Percentiles rank a stretch among this genome's conserved stretches.
Conservation (phyloP, 306 rosid genomes). For the Pueraria montana region DNA sequence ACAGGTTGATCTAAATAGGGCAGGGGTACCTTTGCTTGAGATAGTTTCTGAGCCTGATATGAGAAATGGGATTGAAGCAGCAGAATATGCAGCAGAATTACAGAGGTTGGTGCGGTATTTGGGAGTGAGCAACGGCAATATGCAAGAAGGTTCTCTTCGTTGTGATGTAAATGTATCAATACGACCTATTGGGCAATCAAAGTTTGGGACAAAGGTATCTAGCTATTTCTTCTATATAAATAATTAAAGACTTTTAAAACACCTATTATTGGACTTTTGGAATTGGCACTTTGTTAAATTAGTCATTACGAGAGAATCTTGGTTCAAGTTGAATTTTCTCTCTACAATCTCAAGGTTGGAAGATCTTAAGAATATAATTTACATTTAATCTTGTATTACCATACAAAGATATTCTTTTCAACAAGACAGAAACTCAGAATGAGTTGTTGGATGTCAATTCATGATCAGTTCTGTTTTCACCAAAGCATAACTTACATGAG, state of each 20-base stretch:
- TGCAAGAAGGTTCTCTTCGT: slow-evolving; percentile 98
- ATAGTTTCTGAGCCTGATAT: slow-evolving; percentile 98
- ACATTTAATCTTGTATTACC: too few species aligned
- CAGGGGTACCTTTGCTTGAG: slow-evolving; percentile 98
- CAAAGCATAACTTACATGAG: too few species aligned
- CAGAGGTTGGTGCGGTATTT: slow-evolving; percentile 94
- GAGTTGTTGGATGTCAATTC: too few species aligned
- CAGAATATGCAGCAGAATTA: slow-evolving; percentile 93
- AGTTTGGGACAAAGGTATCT: slow-evolving; percentile 87
- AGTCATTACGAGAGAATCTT: not conserved
- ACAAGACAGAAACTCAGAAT: too few species aligned
- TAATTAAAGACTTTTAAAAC: not conserved
- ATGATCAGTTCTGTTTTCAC: too few species aligned
- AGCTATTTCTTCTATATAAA: not conserved
- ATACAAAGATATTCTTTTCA: too few species aligned
- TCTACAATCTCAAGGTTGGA: not conserved
- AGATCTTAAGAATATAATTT: not conserved
- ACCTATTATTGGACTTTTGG: slow-evolving; percentile 9
- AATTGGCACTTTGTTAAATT: not conserved
- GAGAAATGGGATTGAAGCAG: slow-evolving; percentile 97
- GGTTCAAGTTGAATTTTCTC: not conserved
- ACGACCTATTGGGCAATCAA: slow-evolving; percentile 84
- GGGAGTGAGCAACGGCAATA: slow-evolving; percentile 96
- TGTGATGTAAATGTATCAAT: slow-evolving; percentile 94
- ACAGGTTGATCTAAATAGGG: slow-evolving; percentile 97